Conservation (phyloP, 2,329 filamentous ascomycete species). For the Huntiella bhutanensis region DNA sequence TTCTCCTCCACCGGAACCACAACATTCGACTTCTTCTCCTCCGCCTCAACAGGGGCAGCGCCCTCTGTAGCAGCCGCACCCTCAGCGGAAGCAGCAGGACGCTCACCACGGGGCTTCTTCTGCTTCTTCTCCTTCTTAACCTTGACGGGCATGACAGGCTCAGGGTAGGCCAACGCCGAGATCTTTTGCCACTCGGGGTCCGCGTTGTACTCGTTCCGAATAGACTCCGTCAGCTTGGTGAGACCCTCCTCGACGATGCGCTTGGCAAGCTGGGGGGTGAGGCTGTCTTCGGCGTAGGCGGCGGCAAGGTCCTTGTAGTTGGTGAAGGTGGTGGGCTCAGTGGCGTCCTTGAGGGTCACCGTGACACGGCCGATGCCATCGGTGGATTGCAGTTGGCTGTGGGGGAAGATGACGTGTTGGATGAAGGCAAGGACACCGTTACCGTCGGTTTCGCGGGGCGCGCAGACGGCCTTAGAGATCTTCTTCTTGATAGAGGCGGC, state of each 20-base stretch:
- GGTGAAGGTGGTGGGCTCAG: constrained; percentile 64
- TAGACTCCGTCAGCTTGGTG: constrained; percentile 54
- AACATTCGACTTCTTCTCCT: constrained; percentile 9
- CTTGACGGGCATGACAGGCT: constrained; percentile 20
- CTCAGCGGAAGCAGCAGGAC: constrained; percentile 34
- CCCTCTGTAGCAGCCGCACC: not conserved
- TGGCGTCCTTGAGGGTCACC: constrained; percentile 44
- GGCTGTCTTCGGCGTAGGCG: constrained; percentile 59
- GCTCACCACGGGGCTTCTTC: constrained; percentile 39
- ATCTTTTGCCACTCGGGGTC: constrained; percentile 56
- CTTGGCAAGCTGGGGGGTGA: constrained; percentile 78
- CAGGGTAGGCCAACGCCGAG: constrained; percentile 64
- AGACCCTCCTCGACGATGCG: constrained; percentile 60
- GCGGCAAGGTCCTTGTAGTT: constrained; percentile 54
- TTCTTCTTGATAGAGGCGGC: constrained; percentile 62
- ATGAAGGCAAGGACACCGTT: constrained; percentile 79
- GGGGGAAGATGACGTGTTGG: constrained; percentile 71
- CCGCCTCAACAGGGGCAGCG: not conserved
- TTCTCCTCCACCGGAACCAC: constrained; percentile 3
- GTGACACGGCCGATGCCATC: constrained; percentile 20
- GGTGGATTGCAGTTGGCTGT: constrained; percentile 36
- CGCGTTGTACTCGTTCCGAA: constrained; percentile 52
- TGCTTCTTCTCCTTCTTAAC: constrained; percentile 58
- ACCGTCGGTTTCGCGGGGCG: constrained; percentile 56
- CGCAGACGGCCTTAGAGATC: constrained; percentile 65